Evolutionary conservation across 2,329 filamentous ascomycete genomes (phyloP).

Genomic region (Fusarium longipes): DNA sequence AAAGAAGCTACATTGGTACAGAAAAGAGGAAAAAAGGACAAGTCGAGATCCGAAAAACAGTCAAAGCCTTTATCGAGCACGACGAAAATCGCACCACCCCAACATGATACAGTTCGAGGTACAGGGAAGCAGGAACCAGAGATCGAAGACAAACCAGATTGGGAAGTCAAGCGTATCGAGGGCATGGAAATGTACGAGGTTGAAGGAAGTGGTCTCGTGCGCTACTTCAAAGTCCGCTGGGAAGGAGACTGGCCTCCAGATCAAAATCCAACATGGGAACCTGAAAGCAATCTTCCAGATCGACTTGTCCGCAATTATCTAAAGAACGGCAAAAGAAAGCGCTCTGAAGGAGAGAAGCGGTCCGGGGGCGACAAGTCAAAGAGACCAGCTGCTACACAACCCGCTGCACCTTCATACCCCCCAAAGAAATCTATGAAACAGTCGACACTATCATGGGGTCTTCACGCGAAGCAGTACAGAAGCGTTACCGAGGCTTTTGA

Average conservation of each 20-base stretch:
- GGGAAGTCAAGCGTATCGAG: slow-evolving; percentile 59
- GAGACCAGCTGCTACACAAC: slow-evolving; percentile 22
- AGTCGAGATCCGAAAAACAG: background rate
- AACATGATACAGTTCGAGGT: background rate
- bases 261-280: slow-evolving; percentile 70
- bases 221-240: slow-evolving; percentile 66
- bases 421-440: slow-evolving; percentile 41
- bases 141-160: slow-evolving; percentile 48
- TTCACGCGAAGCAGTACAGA: slow-evolving; percentile 37
- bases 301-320: slow-evolving; percentile 56
- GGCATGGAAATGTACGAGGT: slow-evolving; percentile 54
- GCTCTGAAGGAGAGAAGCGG: background rate
- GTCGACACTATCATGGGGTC: slow-evolving; percentile 40
- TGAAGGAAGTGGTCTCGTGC: slow-evolving; percentile 51
- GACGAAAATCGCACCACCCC: background rate
- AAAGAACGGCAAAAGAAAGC: slow-evolving; percentile 44
- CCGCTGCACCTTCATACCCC: background rate
- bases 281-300: slow-evolving; percentile 61
- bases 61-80: background rate
- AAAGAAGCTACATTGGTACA: slow-evolving; percentile 5
- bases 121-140: background rate
- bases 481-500: slow-evolving; percentile 50
- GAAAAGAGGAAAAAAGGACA: slow-evolving; percentile 11
- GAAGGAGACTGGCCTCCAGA: slow-evolving; percentile 66
- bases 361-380: background rate